phyloP scores from a whole-genome alignment of 441 rosid species.

The Brassica balearica region DNA sequence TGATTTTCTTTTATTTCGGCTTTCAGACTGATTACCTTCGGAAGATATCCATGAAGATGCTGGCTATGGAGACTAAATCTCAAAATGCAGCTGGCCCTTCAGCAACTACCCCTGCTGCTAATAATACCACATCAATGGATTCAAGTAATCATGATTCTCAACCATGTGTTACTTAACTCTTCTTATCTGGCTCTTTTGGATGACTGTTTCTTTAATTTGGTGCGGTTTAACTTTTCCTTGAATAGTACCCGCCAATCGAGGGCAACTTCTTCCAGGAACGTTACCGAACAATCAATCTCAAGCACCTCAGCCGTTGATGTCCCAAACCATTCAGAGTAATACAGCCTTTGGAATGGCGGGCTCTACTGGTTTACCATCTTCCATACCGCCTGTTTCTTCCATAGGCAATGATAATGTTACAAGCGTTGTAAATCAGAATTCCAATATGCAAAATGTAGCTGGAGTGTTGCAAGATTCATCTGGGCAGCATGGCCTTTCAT shows the following conservation, averaged over 20 bases:
- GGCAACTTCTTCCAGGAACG: slow-evolving; percentile 60
- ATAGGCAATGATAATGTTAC: slow-evolving; percentile 61
- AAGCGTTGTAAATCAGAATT: slow-evolving; percentile 60
- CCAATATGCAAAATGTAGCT: slow-evolving; percentile 67
- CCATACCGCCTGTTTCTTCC: slow-evolving; percentile 67
- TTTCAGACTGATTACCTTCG: slow-evolving; percentile 80
- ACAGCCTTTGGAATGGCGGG: slow-evolving; percentile 65
- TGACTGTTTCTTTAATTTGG: slow-evolving; percentile 13
- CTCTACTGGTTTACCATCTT: slow-evolving; percentile 67
- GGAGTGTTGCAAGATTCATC: slow-evolving; percentile 67
- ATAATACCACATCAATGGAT: slow-evolving; percentile 59
- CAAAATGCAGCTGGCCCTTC: slow-evolving; percentile 52
- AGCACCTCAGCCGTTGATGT: slow-evolving; percentile 61
- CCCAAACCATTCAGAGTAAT: slow-evolving; percentile 74
- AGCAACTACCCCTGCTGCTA: slow-evolving; percentile 50
- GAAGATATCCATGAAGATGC: slow-evolving; percentile 85
- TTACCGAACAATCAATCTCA: slow-evolving; percentile 70
- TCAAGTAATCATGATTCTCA: slow-evolving; percentile 53
- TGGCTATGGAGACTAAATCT: slow-evolving; percentile 74
- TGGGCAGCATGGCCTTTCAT: slow-evolving; percentile 63
- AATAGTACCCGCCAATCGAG: slow-evolving; percentile 61
- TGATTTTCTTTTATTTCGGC: slow-evolving; percentile 23
- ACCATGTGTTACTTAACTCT: slow-evolving; percentile 24
- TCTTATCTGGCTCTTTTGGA: not conserved
- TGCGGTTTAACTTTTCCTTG: not conserved